Evolutionary conservation across 148 eudicot species (phyloP), one percentile per base, ranked within the genome.

Genomic region (Simmondsia chinensis): DNA sequence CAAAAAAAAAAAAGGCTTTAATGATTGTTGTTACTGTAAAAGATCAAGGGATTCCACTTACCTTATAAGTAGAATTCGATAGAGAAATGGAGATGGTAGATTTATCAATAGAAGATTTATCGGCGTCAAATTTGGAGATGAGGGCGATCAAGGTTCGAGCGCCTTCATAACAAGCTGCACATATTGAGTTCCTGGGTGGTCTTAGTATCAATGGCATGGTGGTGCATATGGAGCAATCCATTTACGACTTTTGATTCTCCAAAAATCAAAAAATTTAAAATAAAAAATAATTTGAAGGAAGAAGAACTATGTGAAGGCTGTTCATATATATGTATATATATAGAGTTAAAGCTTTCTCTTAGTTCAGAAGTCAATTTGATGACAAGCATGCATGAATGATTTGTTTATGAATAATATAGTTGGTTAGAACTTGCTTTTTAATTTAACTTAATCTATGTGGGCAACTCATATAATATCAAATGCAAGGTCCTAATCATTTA

Each of bases 161-260:
- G 41, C 87, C 87, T 50, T 83, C 86, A 20, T 69, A 88, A 46
- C 96, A 88, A 22, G 86, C 76, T 45, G 64, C 77, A 33, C 94
- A 88, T 30, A 88, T 83, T 9, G 89, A 70, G 46, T 88, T 88
- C 48, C 94, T 74, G 9, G 89, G 94, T 7, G 89, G 94, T 68
- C 96, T 61, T 33, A 83, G 46, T 31, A 77, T 70, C 35, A 67
- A 77, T 1, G 94, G 94, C 81, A 83, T 62, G 0, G 86, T 64
- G 1, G 80, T 83, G 37, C 94, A 88, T 3, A 88, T 74, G 18
- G 83, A 80, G 38, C 96, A 88, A 59, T 88, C 94, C 96, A 88
- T 87, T 14, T 21, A n/a, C n/a, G n/a, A n/a, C n/a, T n/a, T n/a
- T n/a, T n/a, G n/a, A n/a, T n/a, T n/a, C 12, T 40, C 2, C 6